phyloP scores from a whole-genome alignment of 1,284 basidiomycete species.

The Meripilus lineatus region DNA sequence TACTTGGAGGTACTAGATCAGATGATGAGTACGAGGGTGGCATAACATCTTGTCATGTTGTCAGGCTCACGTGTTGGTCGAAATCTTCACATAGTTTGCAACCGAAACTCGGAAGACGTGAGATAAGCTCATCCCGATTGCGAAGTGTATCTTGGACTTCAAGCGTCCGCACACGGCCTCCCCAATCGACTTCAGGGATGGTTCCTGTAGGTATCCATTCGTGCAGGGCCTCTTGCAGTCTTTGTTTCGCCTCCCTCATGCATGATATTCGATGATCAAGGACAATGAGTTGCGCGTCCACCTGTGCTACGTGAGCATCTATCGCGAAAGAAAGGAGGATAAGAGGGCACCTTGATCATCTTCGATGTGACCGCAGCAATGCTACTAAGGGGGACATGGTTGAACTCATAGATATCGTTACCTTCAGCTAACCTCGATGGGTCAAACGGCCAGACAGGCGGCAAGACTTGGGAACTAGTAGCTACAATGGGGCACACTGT shows the following conservation, averaged over 20 bases:
- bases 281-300: constrained; percentile 67
- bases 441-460: constrained; percentile 73
- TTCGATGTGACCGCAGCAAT: constrained; percentile 74
- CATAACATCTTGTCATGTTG: neutral
- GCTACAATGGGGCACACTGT: constrained; percentile 38
- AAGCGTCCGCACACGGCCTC: constrained; percentile 72
- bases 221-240: constrained; percentile 44
- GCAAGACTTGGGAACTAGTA: constrained; percentile 50
- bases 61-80: constrained; percentile 53
- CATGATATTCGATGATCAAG: constrained; percentile 59
- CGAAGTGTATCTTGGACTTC: constrained; percentile 89
- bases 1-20: constrained; percentile 63
- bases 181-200: constrained; percentile 83
- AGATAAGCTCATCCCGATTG: constrained; percentile 48
- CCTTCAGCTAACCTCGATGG: constrained; percentile 44
- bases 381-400: constrained; percentile 63
- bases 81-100: constrained; percentile 67
- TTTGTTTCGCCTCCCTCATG: constrained; percentile 49
- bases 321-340: neutral
- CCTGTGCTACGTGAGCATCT: constrained; percentile 37
- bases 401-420: constrained; percentile 67
- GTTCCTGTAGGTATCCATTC: constrained; percentile 47
- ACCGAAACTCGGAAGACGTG: constrained; percentile 37
- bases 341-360: constrained; percentile 57
- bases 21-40: neutral